A percentile compares a stretch with the other conserved stretches of the same genome.
phyloP scores from a whole-genome alignment of 768 basidiomycete species.

The Leccinum aurantiacum region DNA sequence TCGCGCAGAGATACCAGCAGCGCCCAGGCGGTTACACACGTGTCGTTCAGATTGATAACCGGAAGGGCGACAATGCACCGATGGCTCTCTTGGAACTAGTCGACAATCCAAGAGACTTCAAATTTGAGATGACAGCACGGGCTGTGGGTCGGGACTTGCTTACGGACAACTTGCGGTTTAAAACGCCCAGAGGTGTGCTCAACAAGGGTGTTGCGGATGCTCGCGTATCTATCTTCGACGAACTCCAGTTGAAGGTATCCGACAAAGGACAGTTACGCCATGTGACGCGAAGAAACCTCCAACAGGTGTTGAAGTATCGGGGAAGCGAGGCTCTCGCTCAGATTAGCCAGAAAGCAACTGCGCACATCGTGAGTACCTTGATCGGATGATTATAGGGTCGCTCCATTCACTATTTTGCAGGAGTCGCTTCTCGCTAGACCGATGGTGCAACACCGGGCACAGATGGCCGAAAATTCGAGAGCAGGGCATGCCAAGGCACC shows the following conservation, averaged over 20 bases:
- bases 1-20: constrained; percentile 75
- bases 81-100: constrained; percentile 92
- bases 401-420: constrained; percentile 36
- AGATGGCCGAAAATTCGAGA: constrained; percentile 36
- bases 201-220: constrained; percentile 50
- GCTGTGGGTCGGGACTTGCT: constrained; percentile 84
- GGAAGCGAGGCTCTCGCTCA: constrained; percentile 43
- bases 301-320: constrained; percentile 68
- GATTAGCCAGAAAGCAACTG: constrained; percentile 55
- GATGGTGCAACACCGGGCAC: constrained; percentile 45
- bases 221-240: constrained; percentile 47
- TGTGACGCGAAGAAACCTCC: constrained; percentile 72
- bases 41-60: constrained; percentile 87
- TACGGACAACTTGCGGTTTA: constrained; percentile 49
- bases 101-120: constrained; percentile 87
- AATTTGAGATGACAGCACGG: constrained; percentile 85
- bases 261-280: constrained; percentile 51
- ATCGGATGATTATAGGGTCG: neutral
- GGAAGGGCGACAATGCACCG: constrained; percentile 91
- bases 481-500: constrained; percentile 27
- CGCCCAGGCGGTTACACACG: constrained; percentile 95
- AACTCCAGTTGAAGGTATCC: constrained; percentile 40
- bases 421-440: constrained; percentile 70
- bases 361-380: constrained; percentile 59
- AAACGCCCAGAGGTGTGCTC: constrained; percentile 47